Evolutionary conservation across 164 flowering plant species (phyloP), one percentile per base, ranked within the genome.

Genomic region (Stephania yunnanensis): DNA sequence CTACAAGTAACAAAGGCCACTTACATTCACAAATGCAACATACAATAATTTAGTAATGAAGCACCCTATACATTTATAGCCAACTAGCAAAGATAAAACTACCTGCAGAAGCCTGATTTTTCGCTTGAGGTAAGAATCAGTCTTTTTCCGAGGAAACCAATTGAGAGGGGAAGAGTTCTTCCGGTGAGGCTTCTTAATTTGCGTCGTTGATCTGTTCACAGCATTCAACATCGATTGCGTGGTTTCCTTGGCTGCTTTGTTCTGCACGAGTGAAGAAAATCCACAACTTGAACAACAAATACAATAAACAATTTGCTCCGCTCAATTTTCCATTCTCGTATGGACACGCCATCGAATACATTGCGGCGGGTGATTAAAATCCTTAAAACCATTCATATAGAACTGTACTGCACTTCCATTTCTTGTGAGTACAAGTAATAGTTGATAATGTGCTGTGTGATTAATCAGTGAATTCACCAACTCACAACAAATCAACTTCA

Each of bases 71-170:
- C 4, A 36, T 36, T 25, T 25, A 36, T 36, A 36, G 42, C 42
- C 42, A 36, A 36, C 42, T 36, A 36, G 42, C 46, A 48, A 25
- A 17, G 64, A 22, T 30, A 58, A 45, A 46, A 22, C 50, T 82
- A 94, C 97, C 99, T 92, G 98, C 67, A 95, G 85, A 84, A 85
- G 77, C 76, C 84, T 87, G 69, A 95, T 88, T 82, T 93, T 95
- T 80, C 96, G 90, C 80, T 88, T 84, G 75, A 93, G 84, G 85
- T 87, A 93, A 30, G 99, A 90, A 63, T 92, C 96, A 52, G 83
- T 87, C 83, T 93, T 93, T 77, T 87, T 89, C 9, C 97, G 86
- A 6, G 98, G 99, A 74, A 91, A 93, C 99, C 98, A 93, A 68
- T 89, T 87, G 46, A 92, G 50, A 12, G 99, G 98, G 73, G 99